A percentile compares a stretch with the other conserved stretches of the same genome.
These are phyloP conservation scores for Candida qinlingensis DNA, from an alignment of 805 yeast species.

Conservation along the genomic window DNA sequence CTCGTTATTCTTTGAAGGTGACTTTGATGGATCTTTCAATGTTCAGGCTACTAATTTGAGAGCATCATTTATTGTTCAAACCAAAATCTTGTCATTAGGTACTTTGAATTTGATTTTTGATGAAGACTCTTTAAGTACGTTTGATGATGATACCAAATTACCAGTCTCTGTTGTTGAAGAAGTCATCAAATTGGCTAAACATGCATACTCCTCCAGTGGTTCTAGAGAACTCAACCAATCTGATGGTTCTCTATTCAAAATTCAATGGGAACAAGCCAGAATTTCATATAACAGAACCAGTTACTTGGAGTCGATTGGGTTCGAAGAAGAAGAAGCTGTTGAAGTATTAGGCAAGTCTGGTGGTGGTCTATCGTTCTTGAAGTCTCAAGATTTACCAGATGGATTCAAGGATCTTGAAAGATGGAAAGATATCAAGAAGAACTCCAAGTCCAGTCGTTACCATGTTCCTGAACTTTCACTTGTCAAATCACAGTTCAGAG, in stretches of 20 bases:
- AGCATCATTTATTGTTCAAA: conserved; percentile 33
- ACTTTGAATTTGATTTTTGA: conserved; percentile 31
- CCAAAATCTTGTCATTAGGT: conserved; percentile 36
- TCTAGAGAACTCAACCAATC: conserved; percentile 30
- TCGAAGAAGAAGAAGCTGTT: conserved; percentile 26
- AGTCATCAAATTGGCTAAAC: conserved; percentile 38
- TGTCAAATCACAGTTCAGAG: conserved; percentile 33
- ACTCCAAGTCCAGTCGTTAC: conserved; percentile 21
- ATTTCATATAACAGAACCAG: conserved; percentile 33
- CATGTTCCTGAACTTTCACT: conserved; percentile 24
- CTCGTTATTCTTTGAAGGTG: conserved; percentile 35
- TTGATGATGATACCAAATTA: conserved; percentile 23
- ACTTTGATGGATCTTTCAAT: conserved; percentile 16
- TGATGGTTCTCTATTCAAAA: conserved; percentile 33
- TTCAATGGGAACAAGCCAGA: conserved; percentile 32
- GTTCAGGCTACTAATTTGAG: conserved; percentile 15
- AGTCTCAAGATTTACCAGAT: conserved; percentile 20
- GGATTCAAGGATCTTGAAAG: conserved; percentile 22
- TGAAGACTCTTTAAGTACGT: conserved; percentile 22
- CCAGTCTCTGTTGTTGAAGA: conserved; percentile 40
- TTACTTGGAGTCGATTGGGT: conserved; percentile 29
- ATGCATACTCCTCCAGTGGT: conserved; percentile 34
- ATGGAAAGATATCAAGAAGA: conserved; percentile 25
- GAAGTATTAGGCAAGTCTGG: conserved; percentile 26
- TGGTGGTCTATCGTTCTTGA: conserved; percentile 28